Base-by-base conservation (phyloP, 1,139 yeast species). In the Arxiozyma telluris region DNA sequence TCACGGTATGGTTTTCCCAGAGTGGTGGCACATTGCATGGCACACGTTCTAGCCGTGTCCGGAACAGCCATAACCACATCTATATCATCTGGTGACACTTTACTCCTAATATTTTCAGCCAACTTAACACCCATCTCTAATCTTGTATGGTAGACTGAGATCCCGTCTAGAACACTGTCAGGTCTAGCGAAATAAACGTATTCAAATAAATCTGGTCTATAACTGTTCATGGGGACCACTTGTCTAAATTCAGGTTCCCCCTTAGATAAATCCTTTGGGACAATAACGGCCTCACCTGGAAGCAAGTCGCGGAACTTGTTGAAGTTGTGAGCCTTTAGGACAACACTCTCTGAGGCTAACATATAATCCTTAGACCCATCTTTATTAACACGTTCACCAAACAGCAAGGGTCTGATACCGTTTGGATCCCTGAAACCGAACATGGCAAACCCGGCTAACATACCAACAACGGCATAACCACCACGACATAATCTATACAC, bases 1-100 rank as follows among this genome's bases (percentile, higher is more conserved):
- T 93, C 99, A 68, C 98, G 82, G 73, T 89, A 94, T 21, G 96
- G 95, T 44, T 89, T 70, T 53, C 82, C 80, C 59, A 93, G 77
- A 50, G 82, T 75, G 44, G 87, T 93, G 1, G 98, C 93, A 73
- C 96, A 86, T 69, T 93, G 95, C 59, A 91, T 74, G 1, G 98
- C 98, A 38, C 96, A 84, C 48, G 95, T 91, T 70, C 98, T 81
- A 9, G 98, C 84, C 18, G 98, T 94, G 69, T 93, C 99, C 12
- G 99, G 99, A 9, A 93, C 98, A 1, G 98, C 97, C 54, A 93
- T 89, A 47, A 94, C 96, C 48, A 91, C 98, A 65, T 93, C 99
- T 57, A 93, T 85, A 57, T 80, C 81, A 49, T 83, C 82, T 11
- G 72, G 61, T 17, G 75, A 73, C 21, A 77, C 74, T n/a, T 74